Evolutionary conservation across 345 rosid genomes (phyloP).

Genomic region (Melaleuca alternifolia): DNA sequence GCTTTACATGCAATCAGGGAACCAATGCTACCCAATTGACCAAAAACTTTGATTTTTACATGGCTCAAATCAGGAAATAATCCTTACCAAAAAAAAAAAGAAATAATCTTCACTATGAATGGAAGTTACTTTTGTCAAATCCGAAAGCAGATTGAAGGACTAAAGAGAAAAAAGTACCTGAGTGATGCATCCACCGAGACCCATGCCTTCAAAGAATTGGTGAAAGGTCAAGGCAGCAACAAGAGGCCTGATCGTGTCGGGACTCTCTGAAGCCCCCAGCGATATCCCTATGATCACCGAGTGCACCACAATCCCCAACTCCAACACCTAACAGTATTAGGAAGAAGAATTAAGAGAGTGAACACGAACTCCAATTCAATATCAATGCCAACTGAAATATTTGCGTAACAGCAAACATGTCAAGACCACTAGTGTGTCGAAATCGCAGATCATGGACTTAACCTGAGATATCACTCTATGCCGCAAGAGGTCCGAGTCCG

Average conservation of each 20-base stretch:
- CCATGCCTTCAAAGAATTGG: conserved; percentile 76
- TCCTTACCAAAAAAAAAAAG: too few species aligned
- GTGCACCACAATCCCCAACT: conserved; percentile 64
- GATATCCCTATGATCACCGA: conserved; percentile 63
- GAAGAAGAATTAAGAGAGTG: neutral
- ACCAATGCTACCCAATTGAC: neutral
- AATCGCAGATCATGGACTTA: conserved; percentile 6
- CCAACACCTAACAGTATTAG: conserved; percentile 28
- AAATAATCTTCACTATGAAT: neutral
- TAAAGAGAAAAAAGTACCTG: conserved; percentile 17
- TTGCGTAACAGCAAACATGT: conserved; percentile 1
- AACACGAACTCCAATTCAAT: too few species aligned
- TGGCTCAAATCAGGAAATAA: neutral
- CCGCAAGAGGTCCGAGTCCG: conserved; percentile 13
- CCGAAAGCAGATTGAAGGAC: neutral
- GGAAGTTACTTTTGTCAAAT: neutral
- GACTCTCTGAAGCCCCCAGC: conserved; percentile 48
- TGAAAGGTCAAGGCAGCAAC: conserved; percentile 64
- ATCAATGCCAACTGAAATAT: neutral
- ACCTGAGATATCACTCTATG: conserved; percentile 32
- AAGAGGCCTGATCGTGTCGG: conserved; percentile 36
- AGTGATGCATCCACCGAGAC: conserved; percentile 58
- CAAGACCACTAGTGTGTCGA: conserved; percentile 5
- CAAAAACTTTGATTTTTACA: neutral
- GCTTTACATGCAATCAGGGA: neutral